Base-by-base conservation (phyloP, 2,329 filamentous ascomycete genomes). In the Cladosporium oxysporum region DNA sequence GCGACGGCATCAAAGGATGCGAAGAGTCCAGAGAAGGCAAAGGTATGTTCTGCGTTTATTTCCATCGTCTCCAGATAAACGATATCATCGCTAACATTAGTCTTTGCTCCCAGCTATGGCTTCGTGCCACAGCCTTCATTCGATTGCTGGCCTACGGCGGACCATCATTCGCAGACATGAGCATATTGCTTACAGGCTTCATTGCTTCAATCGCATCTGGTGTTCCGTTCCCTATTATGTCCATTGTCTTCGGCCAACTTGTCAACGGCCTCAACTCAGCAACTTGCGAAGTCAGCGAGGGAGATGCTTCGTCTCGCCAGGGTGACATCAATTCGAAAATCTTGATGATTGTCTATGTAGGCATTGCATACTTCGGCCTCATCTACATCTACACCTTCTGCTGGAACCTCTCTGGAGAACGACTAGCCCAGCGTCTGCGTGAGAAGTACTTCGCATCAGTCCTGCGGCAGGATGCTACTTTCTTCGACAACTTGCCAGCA, bases 301-400 rank as follows among this genome's bases (percentile, higher is more conserved):
- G 70, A 6, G 69, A 68, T 23, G 74, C 64, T 26, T 68, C 72
- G 16, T 69, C 72, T 31, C 77, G 82, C 50, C 79, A 85, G 66
- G 67, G 71, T 44, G 75, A 75, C 35, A 82, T 88, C 69, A 83
- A 87, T 73, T 73, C 78, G 55, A 89, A 87, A 71, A 84, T 91
- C 41, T 75, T 90, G 8, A 68, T 73, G 70, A 84, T 91, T 26
- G 83, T 89, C 14, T 89, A 88, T 73, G 82, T 91, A 31, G 86
- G 85, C 26, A 85, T 89, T 66, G 88, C 83, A 31, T 84, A 85
- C 66, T 88, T 91, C 70, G 80, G 82, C 44, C 79, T 85, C 66
- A 89, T 91, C 69, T 92, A 91, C 75, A 77, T 82, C 64, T 86
- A 91, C 72, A 82, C 88, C 29, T 79, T 85, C 7, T 88, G 84